Conservation (phyloP, 2,329 filamentous ascomycete species). For the Cladosporium sp. region DNA sequence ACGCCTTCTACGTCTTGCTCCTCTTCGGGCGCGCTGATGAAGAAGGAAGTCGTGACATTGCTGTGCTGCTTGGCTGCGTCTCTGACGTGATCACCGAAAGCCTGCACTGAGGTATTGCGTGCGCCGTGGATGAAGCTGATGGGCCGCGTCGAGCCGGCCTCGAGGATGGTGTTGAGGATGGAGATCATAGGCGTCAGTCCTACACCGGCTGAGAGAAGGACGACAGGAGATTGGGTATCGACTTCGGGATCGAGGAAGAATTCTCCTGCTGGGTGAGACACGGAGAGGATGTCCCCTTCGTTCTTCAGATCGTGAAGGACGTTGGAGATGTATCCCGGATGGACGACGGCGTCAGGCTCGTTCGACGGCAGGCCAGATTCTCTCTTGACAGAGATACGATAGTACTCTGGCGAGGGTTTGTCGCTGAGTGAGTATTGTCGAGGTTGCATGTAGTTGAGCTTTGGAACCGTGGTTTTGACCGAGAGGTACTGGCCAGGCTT, state of each 20-base stretch:
- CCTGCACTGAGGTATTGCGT: conserved; percentile 51
- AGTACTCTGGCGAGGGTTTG: conserved; percentile 59
- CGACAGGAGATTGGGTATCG: conserved; percentile 54
- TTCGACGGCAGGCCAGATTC: conserved; percentile 56
- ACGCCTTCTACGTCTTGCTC: conserved; percentile 50
- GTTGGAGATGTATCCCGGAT: conserved; percentile 69
- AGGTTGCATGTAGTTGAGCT: conserved; percentile 63
- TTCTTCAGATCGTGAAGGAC: conserved; percentile 63
- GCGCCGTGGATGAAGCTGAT: conserved; percentile 66
- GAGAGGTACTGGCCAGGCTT: conserved; percentile 73
- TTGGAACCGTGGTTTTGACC: conserved; percentile 58
- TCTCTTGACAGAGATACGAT: conserved; percentile 71
- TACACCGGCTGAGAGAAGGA: conserved; percentile 68
- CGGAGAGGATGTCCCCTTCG: conserved; percentile 62
- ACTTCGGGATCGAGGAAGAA: conserved; percentile 60
- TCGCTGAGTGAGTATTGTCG: conserved; percentile 74
- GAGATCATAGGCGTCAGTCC: conserved; percentile 66
- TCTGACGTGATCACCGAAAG: conserved; percentile 56
- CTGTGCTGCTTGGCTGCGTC: conserved; percentile 45
- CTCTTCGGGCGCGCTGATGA: conserved; percentile 54
- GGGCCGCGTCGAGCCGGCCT: conserved; percentile 42
- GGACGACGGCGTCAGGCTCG: conserved; percentile 49
- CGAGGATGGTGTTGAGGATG: conserved; percentile 60
- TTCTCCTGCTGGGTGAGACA: conserved; percentile 64
- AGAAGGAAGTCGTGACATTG: conserved; percentile 57